A percentile compares a stretch with the other conserved stretches of the same genome.
phyloP scores from a whole-genome alignment of 768 basidiomycete species.

The Podaxis sp. region DNA sequence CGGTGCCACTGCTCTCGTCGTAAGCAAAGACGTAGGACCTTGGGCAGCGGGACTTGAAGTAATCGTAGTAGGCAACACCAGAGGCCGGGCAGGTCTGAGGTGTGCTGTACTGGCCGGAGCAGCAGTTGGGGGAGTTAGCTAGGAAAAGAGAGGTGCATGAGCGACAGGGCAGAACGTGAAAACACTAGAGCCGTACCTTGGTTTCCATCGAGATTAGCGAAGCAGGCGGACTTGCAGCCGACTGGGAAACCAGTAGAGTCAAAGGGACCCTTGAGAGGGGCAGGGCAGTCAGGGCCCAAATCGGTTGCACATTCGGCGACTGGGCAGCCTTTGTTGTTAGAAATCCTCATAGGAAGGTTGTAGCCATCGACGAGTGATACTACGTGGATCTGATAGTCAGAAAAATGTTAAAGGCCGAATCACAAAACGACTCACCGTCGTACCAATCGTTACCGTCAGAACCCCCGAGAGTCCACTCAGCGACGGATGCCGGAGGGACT shows the following conservation, averaged over 20 bases:
- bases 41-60: slow-evolving; percentile 45
- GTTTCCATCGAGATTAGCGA: slow-evolving; percentile 43
- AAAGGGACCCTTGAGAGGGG: slow-evolving; percentile 49
- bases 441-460: slow-evolving; percentile 41
- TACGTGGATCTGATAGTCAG: slow-evolving; percentile 20
- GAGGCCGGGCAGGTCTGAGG: slow-evolving; percentile 57
- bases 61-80: slow-evolving; percentile 35
- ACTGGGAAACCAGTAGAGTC: slow-evolving; percentile 52
- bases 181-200: slow-evolving; percentile 26
- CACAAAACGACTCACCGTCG: slow-evolving; percentile 41
- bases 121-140: slow-evolving; percentile 66
- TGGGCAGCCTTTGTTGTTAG: slow-evolving; percentile 53
- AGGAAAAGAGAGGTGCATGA: not conserved
- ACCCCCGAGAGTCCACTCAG: slow-evolving; percentile 58
- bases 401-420: not conserved
- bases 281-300: slow-evolving; percentile 57
- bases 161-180: not conserved
- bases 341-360: slow-evolving; percentile 59
- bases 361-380: slow-evolving; percentile 69
- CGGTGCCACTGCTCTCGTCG: slow-evolving; percentile 51
- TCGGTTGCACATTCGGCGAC: slow-evolving; percentile 61
- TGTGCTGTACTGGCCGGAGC: slow-evolving; percentile 54
- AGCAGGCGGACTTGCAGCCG: slow-evolving; percentile 63
- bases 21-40: slow-evolving; percentile 56
- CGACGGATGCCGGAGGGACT: slow-evolving; percentile 65